Percentiles rank a stretch among this genome's conserved stretches.
These are phyloP conservation scores for Cucurbita argyrosperma DNA, from an alignment of 306 rosid genomes.

Conservation along the genomic window DNA sequence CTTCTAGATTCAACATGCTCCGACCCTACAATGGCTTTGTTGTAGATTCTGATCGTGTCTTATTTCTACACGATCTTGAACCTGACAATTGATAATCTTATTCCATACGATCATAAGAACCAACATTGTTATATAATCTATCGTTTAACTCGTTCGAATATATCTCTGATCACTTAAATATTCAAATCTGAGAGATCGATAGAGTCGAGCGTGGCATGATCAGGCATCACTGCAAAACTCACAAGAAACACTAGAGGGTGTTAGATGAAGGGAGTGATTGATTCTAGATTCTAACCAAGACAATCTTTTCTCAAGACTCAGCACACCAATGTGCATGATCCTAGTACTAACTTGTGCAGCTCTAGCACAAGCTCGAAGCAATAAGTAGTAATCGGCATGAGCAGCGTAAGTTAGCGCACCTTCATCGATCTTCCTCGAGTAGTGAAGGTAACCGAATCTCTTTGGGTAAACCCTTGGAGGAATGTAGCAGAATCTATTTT, in stretches of 20 bases:
- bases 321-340: constrained; percentile 56
- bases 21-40: too few relatives aligned
- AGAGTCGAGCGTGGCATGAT: constrained; percentile 14
- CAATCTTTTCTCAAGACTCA: constrained; percentile 65
- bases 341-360: constrained; percentile 57
- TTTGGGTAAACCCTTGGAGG: constrained; percentile 35
- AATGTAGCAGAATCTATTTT: constrained; percentile 58
- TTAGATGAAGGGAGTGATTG: constrained; percentile 27
- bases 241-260: constrained; percentile 39
- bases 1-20: too few relatives aligned
- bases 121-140: too few relatives aligned
- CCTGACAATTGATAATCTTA: too few relatives aligned
- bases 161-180: not conserved
- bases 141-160: too few relatives aligned
- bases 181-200: constrained; percentile 7
- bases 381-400: constrained; percentile 81
- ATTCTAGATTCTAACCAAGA: constrained; percentile 54
- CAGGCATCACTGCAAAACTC: constrained; percentile 35
- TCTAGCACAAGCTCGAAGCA: constrained; percentile 67
- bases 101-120: too few relatives aligned
- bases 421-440: constrained; percentile 47
- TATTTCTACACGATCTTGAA: too few relatives aligned
- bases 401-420: constrained; percentile 52
- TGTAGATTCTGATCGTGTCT: too few relatives aligned
- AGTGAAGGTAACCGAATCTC: constrained; percentile 52